Percentiles rank a stretch among this genome's conserved stretches.
These are phyloP conservation scores for Ceratocystis papillata DNA, from an alignment of 2,329 filamentous ascomycete species.

Conservation along the genomic window DNA sequence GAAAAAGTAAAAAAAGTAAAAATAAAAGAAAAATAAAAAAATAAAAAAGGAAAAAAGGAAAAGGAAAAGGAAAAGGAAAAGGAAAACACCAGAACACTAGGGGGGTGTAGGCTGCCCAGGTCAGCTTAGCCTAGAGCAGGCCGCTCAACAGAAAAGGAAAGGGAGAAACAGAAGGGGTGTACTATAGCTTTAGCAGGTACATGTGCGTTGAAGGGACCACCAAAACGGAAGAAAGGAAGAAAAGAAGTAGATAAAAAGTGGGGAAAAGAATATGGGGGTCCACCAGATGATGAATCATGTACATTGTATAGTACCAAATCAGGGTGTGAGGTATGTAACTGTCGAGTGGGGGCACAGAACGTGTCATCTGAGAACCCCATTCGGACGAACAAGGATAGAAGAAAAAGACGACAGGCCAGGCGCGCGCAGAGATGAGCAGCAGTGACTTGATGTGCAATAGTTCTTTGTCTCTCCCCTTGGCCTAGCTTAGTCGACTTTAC, in stretches of 20 bases:
- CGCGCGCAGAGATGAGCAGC: neutral
- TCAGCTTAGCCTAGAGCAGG: constrained; percentile 21
- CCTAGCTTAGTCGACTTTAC: neutral
- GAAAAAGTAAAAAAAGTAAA: neutral
- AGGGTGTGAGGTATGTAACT: neutral
- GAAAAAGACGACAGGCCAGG: neutral
- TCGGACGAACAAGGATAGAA: neutral
- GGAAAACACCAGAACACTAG: neutral
- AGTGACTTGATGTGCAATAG: neutral
- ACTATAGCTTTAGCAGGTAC: constrained; percentile 21
- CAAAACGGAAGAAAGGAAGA: constrained; percentile 20
- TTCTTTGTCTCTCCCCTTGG: neutral
- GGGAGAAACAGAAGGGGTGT: constrained; percentile 21
- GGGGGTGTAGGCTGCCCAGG: neutral
- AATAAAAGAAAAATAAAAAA: neutral
- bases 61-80: constrained; percentile 12
- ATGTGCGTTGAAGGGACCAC: neutral
- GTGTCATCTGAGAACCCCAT: constrained; percentile 11
- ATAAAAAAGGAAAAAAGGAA: too few species aligned
- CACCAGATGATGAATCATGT: neutral
- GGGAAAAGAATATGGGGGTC: neutral
- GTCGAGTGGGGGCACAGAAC: constrained; percentile 12
- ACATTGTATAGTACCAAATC: neutral
- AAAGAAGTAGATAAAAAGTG: constrained; percentile 10
- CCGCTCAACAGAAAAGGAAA: neutral